Percentiles rank a stretch among this genome's conserved stretches.
Evolutionary conservation across 108 stramenopile genomes (phyloP).

Genomic region (Conticribra guillardii): DNA sequence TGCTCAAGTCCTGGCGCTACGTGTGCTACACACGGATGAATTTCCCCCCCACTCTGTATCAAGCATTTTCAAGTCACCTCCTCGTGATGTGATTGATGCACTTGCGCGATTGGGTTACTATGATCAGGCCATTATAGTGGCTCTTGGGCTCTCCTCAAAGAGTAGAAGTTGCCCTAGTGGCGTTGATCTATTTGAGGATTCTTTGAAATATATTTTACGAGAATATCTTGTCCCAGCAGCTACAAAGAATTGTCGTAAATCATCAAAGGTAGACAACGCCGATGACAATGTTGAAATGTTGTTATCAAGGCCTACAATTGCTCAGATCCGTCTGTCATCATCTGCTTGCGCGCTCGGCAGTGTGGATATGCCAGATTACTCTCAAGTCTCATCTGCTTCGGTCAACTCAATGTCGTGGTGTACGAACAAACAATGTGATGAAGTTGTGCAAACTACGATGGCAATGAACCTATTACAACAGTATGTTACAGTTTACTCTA

Average conservation of each 20-base stretch:
- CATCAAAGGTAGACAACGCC: neutral
- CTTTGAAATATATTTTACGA: constrained; percentile 62
- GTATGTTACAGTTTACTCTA: constrained; percentile 54
- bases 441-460: constrained; percentile 23
- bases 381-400: constrained; percentile 9
- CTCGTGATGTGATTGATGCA: constrained; percentile 50
- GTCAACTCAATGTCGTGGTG: constrained; percentile 27
- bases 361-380: neutral
- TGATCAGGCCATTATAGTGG: constrained; percentile 64
- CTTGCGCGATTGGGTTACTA: constrained; percentile 73
- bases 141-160: constrained; percentile 41
- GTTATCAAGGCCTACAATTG: constrained; percentile 39
- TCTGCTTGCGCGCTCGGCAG: constrained; percentile 27
- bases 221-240: constrained; percentile 66
- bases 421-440: constrained; percentile 14
- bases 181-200: constrained; percentile 59
- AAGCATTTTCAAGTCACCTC: constrained; percentile 37
- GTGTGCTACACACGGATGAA: constrained; percentile 61
- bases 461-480: constrained; percentile 60
- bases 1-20: constrained; percentile 57
- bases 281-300: constrained; percentile 24
- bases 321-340: constrained; percentile 45
- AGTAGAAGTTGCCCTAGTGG: constrained; percentile 55
- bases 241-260: neutral
- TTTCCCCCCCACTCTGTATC: constrained; percentile 41